Conservation (phyloP, 2,329 filamentous ascomycete species). For the Penicillium sp. region DNA sequence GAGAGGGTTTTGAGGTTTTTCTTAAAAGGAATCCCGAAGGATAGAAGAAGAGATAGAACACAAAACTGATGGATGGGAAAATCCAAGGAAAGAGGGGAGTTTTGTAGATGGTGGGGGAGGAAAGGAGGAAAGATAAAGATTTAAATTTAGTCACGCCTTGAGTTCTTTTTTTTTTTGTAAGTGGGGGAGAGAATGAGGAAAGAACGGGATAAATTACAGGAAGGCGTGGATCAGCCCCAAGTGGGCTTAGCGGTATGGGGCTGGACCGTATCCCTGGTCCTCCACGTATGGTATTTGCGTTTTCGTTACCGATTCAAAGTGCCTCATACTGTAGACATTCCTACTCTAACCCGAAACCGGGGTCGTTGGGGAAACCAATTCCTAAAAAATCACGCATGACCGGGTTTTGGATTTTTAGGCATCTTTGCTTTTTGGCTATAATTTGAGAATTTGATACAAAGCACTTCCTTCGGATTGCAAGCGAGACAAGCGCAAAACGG, state of each 20-base stretch:
- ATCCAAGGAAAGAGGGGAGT: conserved; percentile 24
- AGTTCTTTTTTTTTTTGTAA: conserved; percentile 6
- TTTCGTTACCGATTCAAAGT: conserved; percentile 4
- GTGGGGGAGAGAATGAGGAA: conserved; percentile 3
- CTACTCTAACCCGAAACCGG: conserved; percentile 17
- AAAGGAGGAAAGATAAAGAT: conserved; percentile 25
- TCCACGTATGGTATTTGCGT: not conserved
- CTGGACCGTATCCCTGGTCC: not conserved
- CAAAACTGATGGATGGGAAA: conserved; percentile 21
- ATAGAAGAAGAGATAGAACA: conserved; percentile 10
- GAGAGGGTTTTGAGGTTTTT: conserved; percentile 6
- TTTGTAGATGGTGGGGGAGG: conserved; percentile 26
- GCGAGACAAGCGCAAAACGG: conserved; percentile 14
- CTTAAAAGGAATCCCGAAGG: conserved; percentile 18
- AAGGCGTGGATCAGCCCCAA: not conserved
- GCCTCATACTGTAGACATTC: conserved; percentile 14
- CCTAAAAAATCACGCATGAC: conserved; percentile 16
- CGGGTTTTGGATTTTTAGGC: conserved; percentile 4
- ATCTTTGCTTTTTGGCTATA: not conserved
- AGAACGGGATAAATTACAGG: conserved; percentile 1
- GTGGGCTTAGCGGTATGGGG: not conserved
- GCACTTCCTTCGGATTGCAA: not conserved
- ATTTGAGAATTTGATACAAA: not conserved
- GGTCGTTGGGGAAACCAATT: conserved; percentile 25
- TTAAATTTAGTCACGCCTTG: conserved; percentile 28